Evolutionary conservation across 768 basidiomycete species (phyloP).

Genomic region (Grammothele lineata): DNA sequence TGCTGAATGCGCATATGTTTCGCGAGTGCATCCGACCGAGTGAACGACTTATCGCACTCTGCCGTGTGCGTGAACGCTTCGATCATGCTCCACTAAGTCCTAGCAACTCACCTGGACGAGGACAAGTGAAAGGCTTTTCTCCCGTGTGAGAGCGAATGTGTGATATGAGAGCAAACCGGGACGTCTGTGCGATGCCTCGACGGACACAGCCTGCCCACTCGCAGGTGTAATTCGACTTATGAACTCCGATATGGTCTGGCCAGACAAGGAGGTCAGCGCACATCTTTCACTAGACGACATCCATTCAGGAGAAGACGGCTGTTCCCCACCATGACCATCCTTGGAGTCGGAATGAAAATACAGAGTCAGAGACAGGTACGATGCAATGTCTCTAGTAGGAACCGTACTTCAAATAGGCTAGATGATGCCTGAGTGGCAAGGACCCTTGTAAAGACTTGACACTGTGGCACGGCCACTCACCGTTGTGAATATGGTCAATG

Average conservation of each 20-base stretch:
- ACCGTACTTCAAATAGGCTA: too few species aligned
- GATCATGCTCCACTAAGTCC: not conserved
- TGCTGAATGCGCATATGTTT: constrained; percentile 92
- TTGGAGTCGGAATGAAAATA: too few species aligned
- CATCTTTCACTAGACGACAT: too few species aligned
- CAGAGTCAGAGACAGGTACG: too few species aligned
- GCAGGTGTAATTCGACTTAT: constrained; percentile 84
- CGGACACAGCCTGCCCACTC: constrained; percentile 84
- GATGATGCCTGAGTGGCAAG: too few species aligned
- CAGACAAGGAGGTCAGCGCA: too few species aligned
- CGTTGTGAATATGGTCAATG: constrained; percentile 79
- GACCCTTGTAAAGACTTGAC: too few species aligned
- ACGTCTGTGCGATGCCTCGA: constrained; percentile 79
- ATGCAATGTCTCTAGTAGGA: too few species aligned
- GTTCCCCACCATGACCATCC: too few species aligned
- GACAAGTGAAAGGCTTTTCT: constrained; percentile 88
- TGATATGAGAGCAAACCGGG: constrained; percentile 84
- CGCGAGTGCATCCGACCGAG: constrained; percentile 88
- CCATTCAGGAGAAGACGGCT: too few species aligned
- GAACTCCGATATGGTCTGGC: constrained; percentile 75
- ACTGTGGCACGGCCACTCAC: too few species aligned
- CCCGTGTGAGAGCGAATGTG: constrained; percentile 92
- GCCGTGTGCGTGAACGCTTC: not conserved
- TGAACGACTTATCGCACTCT: constrained; percentile 97
- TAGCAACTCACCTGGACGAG: constrained; percentile 58